Percentiles rank a stretch among this genome's conserved stretches.
phyloP scores from a whole-genome alignment of 768 basidiomycete species.

The Boletus patriciae region DNA sequence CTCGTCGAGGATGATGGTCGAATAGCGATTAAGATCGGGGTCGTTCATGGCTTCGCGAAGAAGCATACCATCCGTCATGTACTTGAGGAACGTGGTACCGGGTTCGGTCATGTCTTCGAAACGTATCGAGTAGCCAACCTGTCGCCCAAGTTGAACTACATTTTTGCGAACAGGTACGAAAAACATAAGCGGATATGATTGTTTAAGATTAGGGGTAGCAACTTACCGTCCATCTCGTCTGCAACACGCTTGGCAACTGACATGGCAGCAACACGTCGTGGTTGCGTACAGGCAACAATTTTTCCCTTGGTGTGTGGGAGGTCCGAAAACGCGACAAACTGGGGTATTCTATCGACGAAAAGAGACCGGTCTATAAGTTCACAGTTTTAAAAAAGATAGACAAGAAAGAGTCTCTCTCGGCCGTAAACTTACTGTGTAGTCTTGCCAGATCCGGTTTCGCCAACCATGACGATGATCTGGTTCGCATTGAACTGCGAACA shows the following conservation, averaged over 20 bases:
- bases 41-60: slow-evolving; percentile 99
- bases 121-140: slow-evolving; percentile 97
- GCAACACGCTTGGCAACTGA: slow-evolving; percentile 98
- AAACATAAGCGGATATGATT: slow-evolving; percentile 1
- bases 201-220: not conserved
- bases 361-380: slow-evolving; percentile 31
- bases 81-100: slow-evolving; percentile 94
- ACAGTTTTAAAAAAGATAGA: slow-evolving; percentile 20
- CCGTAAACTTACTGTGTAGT: slow-evolving; percentile 78
- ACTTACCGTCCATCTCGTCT: slow-evolving; percentile 96
- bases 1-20: slow-evolving; percentile 98
- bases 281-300: slow-evolving; percentile 95
- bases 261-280: slow-evolving; percentile 95
- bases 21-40: slow-evolving; percentile 83
- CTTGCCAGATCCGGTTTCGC: slow-evolving; percentile 95
- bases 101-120: slow-evolving; percentile 86
- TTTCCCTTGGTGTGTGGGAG: slow-evolving; percentile 88
- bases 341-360: slow-evolving; percentile 74
- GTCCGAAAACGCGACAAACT: slow-evolving; percentile 94
- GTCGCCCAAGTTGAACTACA: slow-evolving; percentile 84
- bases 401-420: slow-evolving; percentile 18
- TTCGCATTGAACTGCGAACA: slow-evolving; percentile 35
- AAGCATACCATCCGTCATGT: slow-evolving; percentile 99
- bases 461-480: slow-evolving; percentile 88
- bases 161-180: slow-evolving; percentile 2